phyloP scores from a whole-genome alignment of 2,329 filamentous ascomycete genomes.

The Arachnomyces sp. region DNA sequence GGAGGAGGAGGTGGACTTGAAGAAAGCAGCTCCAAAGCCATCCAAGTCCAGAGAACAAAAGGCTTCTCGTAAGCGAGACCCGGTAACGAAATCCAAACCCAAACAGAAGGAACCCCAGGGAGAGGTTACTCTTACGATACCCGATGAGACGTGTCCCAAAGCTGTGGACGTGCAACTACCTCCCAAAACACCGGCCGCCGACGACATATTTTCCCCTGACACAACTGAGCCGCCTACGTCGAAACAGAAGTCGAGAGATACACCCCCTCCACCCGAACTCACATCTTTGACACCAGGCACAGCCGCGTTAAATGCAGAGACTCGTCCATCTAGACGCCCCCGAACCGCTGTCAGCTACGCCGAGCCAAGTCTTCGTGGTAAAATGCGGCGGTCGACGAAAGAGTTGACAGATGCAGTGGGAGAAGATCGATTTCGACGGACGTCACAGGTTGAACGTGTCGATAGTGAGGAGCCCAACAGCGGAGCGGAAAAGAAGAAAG shows the following conservation, averaged over 20 bases:
- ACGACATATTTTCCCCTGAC: constrained; percentile 12
- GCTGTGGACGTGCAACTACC: constrained; percentile 16
- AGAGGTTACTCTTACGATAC: neutral
- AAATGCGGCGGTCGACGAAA: constrained; percentile 75
- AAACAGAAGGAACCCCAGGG: neutral
- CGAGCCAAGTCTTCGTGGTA: constrained; percentile 70
- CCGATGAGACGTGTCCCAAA: neutral
- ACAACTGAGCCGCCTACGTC: constrained; percentile 7
- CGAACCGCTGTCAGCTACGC: constrained; percentile 68
- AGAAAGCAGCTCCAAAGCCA: constrained; percentile 9
- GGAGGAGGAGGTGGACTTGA: constrained; percentile 20
- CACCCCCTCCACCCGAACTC: constrained; percentile 15
- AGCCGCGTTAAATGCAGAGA: constrained; percentile 42
- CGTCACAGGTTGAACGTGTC: constrained; percentile 25
- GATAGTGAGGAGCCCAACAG: neutral
- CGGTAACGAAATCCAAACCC: neutral
- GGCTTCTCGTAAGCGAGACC: neutral
- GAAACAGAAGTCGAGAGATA: constrained; percentile 13
- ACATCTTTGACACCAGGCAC: neutral
- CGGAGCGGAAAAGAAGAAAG: constrained; percentile 8
- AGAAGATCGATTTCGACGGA: constrained; percentile 42
- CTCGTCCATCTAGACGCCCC: constrained; percentile 58
- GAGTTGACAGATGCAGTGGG: constrained; percentile 62
- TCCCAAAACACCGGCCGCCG: constrained; percentile 15
- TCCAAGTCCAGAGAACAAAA: neutral